Percentiles rank a stretch among this genome's conserved stretches.
These are phyloP conservation scores for Friedmanniomyces endolithicus DNA, from an alignment of 495 filamentous ascomycete genomes.

Conservation along the genomic window DNA sequence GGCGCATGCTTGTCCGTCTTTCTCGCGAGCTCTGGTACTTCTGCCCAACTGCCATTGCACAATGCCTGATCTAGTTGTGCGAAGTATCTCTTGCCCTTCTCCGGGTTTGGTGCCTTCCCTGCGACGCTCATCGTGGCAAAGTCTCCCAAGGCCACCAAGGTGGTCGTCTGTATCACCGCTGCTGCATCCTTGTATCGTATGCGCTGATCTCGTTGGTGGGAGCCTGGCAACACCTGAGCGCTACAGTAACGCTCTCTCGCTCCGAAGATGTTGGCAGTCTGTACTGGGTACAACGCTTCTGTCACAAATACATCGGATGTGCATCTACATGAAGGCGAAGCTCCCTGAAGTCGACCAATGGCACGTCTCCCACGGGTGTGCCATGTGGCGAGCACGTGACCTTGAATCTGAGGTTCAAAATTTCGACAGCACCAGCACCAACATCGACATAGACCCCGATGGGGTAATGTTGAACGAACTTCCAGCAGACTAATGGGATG, in stretches of 20 bases:
- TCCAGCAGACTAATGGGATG: neutral
- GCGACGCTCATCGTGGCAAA: conserved; percentile 7
- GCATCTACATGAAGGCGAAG: neutral
- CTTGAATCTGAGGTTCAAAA: neutral
- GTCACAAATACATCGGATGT: too few species aligned
- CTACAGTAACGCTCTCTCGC: too few species aligned
- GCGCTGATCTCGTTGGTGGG: neutral
- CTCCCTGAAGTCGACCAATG: neutral
- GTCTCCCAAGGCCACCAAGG: neutral
- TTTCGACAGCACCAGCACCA: neutral
- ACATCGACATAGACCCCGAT: too few species aligned
- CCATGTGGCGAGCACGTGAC: neutral
- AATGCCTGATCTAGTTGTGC: conserved; percentile 71
- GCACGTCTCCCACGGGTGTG: neutral
- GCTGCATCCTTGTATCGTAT: neutral
- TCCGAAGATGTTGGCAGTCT: too few species aligned
- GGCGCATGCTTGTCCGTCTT: conserved; percentile 92
- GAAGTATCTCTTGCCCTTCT: conserved; percentile 70
- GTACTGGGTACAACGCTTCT: too few species aligned
- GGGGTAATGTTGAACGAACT: neutral
- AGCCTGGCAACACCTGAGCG: neutral
- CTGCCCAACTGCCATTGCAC: conserved; percentile 77
- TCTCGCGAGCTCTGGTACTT: conserved; percentile 74
- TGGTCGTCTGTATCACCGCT: neutral
- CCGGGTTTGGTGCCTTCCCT: conserved; percentile 28